phyloP scores from a whole-genome alignment of 2,329 filamentous ascomycete species.

The Thielaviopsis ethacetica region DNA sequence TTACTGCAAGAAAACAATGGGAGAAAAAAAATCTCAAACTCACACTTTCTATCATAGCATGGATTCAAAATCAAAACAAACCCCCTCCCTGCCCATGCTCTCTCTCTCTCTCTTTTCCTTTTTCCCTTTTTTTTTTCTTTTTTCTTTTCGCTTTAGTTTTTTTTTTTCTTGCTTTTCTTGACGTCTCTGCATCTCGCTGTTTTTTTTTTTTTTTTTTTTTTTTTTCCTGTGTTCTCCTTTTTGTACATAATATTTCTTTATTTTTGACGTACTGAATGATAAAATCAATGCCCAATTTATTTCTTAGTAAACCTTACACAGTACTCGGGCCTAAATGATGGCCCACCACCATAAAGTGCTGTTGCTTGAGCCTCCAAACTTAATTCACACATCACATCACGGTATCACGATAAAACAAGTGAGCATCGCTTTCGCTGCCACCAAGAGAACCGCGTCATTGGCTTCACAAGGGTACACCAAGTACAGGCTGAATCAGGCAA shows the following conservation, averaged over 20 bases:
- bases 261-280: neutral
- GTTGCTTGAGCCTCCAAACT: too few species aligned
- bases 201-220: neutral
- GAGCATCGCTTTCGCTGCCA: too few species aligned
- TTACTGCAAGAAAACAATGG: too few species aligned
- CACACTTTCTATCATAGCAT: too few species aligned
- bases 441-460: neutral
- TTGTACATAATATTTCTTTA: constrained; percentile 1
- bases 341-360: too few species aligned
- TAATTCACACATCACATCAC: neutral
- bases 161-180: neutral
- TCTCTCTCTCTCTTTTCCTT: neutral
- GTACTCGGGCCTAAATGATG: too few species aligned
- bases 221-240: neutral
- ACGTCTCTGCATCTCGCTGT: neutral
- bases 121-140: constrained; percentile 2
- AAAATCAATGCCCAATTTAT: neutral
- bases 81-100: too few species aligned
- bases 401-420: too few species aligned
- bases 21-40: too few species aligned
- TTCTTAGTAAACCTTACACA: neutral
- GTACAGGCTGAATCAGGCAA: neutral
- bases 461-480: neutral
- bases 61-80: too few species aligned
- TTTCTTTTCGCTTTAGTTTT: neutral